phyloP scores from a whole-genome alignment of 1,284 basidiomycete species.

The Melanopsichium pennsylvanicum region DNA sequence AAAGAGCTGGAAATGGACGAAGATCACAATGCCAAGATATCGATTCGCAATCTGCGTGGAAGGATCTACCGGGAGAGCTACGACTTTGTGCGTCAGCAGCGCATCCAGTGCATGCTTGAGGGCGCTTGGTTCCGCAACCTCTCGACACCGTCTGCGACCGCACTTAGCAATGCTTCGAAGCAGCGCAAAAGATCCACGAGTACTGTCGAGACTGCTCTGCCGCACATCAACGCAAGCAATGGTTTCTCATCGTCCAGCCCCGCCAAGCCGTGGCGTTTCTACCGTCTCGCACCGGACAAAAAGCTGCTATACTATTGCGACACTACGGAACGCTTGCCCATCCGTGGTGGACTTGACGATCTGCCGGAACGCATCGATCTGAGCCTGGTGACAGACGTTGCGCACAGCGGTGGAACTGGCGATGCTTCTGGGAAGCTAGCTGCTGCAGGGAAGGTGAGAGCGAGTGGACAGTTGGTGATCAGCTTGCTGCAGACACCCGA shows the following conservation, averaged over 20 bases:
- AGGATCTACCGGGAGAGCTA: conserved; percentile 89
- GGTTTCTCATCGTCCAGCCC: background rate
- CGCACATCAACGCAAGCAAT: conserved; percentile 2
- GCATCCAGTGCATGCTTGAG: conserved; percentile 83
- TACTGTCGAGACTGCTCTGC: conserved; percentile 25
- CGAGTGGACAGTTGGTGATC: conserved; percentile 31
- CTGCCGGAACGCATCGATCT: conserved; percentile 74
- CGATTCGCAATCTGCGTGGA: conserved; percentile 75
- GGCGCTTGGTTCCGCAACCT: conserved; percentile 88
- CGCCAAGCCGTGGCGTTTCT: conserved; percentile 66
- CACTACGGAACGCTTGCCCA: conserved; percentile 76
- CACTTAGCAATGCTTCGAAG: background rate
- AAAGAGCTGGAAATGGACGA: conserved; percentile 90
- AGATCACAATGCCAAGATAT: conserved; percentile 69
- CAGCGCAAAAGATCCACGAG: conserved; percentile 21
- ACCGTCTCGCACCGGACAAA: conserved; percentile 69
- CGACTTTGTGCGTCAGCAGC: conserved; percentile 89
- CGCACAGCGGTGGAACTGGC: conserved; percentile 9
- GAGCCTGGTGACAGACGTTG: conserved; percentile 62
- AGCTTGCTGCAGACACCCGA: conserved; percentile 52
- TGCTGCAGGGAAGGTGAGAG: background rate
- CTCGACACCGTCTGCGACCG: background rate
- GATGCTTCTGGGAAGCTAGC: conserved; percentile 2
- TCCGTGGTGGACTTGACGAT: conserved; percentile 82
- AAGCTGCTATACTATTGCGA: conserved; percentile 85